Conservation (phyloP, 2,329 filamentous ascomycete species). For the Ceratocystiopsis sp. region DNA sequence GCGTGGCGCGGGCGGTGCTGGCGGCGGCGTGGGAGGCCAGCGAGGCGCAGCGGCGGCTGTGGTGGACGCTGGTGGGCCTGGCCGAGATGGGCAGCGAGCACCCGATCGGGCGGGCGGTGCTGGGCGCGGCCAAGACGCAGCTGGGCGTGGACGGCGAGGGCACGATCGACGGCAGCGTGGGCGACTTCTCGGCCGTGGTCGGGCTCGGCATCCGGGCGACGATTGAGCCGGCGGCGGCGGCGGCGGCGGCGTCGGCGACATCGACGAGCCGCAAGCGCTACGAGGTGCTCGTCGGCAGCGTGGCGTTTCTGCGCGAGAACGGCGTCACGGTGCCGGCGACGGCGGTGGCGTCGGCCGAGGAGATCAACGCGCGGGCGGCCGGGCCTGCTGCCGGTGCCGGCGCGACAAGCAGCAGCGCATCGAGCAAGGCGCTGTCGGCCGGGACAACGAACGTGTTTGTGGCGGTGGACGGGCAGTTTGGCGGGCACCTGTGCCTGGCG, state of each 20-base stretch:
- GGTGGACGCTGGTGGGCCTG: conserved; percentile 95
- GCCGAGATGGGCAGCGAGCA: conserved; percentile 93
- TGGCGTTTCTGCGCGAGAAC: conserved; percentile 55
- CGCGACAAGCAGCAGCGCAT: too few relatives aligned
- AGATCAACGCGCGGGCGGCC: conserved; percentile 30
- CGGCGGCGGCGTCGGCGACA: conserved; percentile 14
- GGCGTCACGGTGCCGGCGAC: conserved; percentile 47
- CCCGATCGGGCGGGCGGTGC: conserved; percentile 80
- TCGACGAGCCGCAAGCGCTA: conserved; percentile 54
- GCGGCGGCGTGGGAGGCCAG: conserved; percentile 51
- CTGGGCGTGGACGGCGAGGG: conserved; percentile 56
- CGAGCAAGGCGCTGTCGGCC: conserved; percentile 22
- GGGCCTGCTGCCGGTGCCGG: background rate
- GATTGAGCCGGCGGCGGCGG: conserved; percentile 52
- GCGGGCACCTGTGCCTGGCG: conserved; percentile 66
- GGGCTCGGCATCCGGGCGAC: conserved; percentile 71
- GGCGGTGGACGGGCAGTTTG: conserved; percentile 66
- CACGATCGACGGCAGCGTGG: conserved; percentile 65
- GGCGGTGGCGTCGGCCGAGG: conserved; percentile 45
- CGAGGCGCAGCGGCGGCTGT: conserved; percentile 54
- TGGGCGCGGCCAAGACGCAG: conserved; percentile 56
- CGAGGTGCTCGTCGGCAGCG: conserved; percentile 69
- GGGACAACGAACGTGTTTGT: conserved; percentile 86
- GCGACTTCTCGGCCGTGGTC: conserved; percentile 68
- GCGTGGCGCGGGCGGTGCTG: conserved; percentile 56